phyloP scores from a whole-genome alignment of 2,329 filamentous ascomycete species.

The Coleophoma cylindrospora region DNA sequence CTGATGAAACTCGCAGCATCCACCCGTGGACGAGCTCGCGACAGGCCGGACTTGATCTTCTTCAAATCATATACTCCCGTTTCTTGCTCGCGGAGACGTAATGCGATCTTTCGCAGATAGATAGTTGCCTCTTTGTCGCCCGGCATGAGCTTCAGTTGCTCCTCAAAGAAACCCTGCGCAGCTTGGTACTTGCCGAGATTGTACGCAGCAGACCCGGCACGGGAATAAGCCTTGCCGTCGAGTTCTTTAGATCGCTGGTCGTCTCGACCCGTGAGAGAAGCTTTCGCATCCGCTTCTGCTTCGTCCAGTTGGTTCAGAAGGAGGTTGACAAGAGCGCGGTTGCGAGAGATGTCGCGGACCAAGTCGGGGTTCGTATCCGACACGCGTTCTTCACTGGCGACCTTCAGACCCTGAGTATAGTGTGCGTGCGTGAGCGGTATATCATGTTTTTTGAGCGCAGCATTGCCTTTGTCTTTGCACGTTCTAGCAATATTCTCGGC shows the following conservation, averaged over 20 bases:
- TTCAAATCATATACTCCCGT: conserved; percentile 34
- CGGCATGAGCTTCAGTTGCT: conserved; percentile 18
- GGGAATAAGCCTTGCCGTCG: conserved; percentile 30
- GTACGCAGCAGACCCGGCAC: conserved; percentile 32
- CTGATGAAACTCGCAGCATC: conserved; percentile 42
- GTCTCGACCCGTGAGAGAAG: conserved; percentile 22
- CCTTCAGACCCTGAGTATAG: conserved; percentile 20
- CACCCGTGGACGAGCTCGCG: conserved; percentile 30
- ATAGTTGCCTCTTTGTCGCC: conserved; percentile 18
- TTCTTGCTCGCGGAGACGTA: conserved; percentile 31
- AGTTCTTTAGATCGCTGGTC: conserved; percentile 9
- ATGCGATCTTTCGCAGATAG: conserved; percentile 12
- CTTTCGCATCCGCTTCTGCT: conserved; percentile 24
- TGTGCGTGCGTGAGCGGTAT: conserved; percentile 19
- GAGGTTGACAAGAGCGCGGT: conserved; percentile 29
- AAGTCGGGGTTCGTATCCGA: conserved; percentile 15
- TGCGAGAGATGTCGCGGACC: conserved; percentile 23
- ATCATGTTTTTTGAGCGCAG: conserved; percentile 18
- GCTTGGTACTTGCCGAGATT: conserved; percentile 27
- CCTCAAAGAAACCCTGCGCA: conserved; percentile 17
- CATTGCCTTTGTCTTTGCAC: conserved; percentile 24
- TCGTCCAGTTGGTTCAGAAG: conserved; percentile 28
- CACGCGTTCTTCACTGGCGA: conserved; percentile 4
- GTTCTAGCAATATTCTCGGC: conserved; percentile 8
- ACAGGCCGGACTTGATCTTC: conserved; percentile 32